These are phyloP conservation scores for Zymoseptoria tritici DNA, from an alignment of 2,329 filamentous ascomycete species.

Conservation along the genomic window DNA sequence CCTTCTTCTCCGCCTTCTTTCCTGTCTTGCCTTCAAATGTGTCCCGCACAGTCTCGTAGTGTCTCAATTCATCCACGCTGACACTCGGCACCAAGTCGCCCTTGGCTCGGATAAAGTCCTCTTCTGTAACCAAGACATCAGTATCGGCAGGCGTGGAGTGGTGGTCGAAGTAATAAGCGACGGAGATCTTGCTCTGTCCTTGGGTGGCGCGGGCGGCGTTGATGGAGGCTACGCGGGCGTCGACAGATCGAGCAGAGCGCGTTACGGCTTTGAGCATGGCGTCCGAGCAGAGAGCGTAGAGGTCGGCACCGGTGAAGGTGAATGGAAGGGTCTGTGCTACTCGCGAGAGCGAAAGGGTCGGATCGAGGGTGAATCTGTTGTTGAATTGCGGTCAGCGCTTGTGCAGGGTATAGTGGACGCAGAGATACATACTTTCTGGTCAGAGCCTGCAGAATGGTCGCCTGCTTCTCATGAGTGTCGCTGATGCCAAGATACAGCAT, in stretches of 20 bases:
- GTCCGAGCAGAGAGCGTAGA: conserved; percentile 94
- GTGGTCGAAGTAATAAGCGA: conserved; percentile 95
- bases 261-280: conserved; percentile 99
- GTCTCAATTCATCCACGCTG: conserved; percentile 80
- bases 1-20: conserved; percentile 35
- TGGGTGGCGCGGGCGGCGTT: conserved; percentile 40
- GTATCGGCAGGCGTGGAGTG: conserved; percentile 74
- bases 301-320: conserved; percentile 94
- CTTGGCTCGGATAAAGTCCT: conserved; percentile 77
- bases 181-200: conserved; percentile 51
- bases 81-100: conserved; percentile 87
- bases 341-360: conserved; percentile 64
- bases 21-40: conserved; percentile 65
- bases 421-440: conserved; percentile 70
- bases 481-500: conserved; percentile 96
- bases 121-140: conserved; percentile 78
- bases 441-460: conserved; percentile 85
- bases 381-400: conserved; percentile 3
- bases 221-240: conserved; percentile 69
- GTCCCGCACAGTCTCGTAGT: conserved; percentile 78
- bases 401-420: neutral
- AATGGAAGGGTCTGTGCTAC: conserved; percentile 77
- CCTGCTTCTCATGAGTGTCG: conserved; percentile 93
- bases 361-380: conserved; percentile 72
- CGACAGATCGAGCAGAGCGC: conserved; percentile 74